A percentile compares a stretch with the other conserved stretches of the same genome.
Evolutionary conservation across 2,329 filamentous ascomycete species (phyloP).

Genomic region (Diaporthe sp.): DNA sequence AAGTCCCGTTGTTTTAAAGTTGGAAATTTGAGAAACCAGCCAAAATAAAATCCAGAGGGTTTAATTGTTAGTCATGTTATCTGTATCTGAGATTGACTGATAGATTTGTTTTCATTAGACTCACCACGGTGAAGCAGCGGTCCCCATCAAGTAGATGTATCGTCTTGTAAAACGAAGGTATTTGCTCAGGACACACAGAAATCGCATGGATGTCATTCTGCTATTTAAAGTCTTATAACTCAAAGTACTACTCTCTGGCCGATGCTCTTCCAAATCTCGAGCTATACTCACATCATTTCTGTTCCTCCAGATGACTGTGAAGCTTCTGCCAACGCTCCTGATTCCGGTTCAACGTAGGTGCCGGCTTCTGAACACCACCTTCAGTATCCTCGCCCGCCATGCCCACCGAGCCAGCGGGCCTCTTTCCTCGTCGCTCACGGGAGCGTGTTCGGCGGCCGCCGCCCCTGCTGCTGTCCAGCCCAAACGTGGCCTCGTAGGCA

Average conservation of each 20-base stretch:
- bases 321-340: background rate
- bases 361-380: background rate
- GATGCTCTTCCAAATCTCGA: background rate
- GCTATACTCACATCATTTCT: background rate
- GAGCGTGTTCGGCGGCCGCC: background rate
- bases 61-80: background rate
- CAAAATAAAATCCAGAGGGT: background rate
- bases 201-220: no score
- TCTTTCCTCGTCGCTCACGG: background rate
- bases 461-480: conserved; percentile 45
- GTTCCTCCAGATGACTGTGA: background rate
- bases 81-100: no score
- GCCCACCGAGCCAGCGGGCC: background rate
- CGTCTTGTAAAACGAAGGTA: background rate
- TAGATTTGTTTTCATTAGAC: no score
- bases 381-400: background rate
- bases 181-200: no score
- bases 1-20: background rate
- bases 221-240: background rate
- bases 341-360: background rate
- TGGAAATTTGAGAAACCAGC: background rate
- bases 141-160: background rate
- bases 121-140: background rate
- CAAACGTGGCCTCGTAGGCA: conserved; percentile 57
- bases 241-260: background rate